Base-by-base conservation (phyloP, 2,329 filamentous ascomycete genomes). In the Thielaviopsis ethacetica region DNA sequence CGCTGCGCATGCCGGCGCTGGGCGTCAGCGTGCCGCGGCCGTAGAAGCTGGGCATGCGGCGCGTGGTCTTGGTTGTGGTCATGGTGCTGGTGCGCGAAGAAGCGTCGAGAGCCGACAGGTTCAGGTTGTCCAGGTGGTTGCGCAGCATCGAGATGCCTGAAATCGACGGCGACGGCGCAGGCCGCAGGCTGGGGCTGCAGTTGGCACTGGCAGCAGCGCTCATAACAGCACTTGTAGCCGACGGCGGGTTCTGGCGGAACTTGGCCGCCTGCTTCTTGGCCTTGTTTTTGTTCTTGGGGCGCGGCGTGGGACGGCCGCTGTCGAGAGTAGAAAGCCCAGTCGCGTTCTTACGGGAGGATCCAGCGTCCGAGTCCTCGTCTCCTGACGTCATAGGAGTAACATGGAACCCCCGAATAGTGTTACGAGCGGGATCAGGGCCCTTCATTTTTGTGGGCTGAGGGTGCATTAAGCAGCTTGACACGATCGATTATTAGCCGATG, bases 141-240 rank as follows among this genome's bases (percentile, higher is more conserved):
- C 89, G 89, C 66, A 96, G 74, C 65, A 85, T 86, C 66, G 88
- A 87, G 65, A 96, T 90, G 54, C 89, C 90, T 61, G 85, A 84
- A 30, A 83, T 66, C 54, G 73, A 76, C 12, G 79, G 78, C 19
- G 80, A 81, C 17, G 73, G 69, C 26, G 70, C 66, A n/a, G 70
- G 72, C 54, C 80, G 77, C 62, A 85, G 68, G 57, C 75, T 68
- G 7, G 82, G 82, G 68, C 81, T 84, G 70, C 81, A 83, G 69
- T 86, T 75, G 59, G 77, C 77, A 68, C 79, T 82, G 64, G 82
- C 76, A 17, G 82, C 75, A 68, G 82, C 79, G 66, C 80, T 71
- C 56, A 82, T 68, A 17, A 82, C 75, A 68, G 82, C 79, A 66
- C 80, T 71, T 56, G 82, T 68, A 51, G 73, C 57, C 71, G 71